Base-by-base conservation (phyloP, 169 alveolate genomes). In the Cryptosporidium parvum region DNA sequence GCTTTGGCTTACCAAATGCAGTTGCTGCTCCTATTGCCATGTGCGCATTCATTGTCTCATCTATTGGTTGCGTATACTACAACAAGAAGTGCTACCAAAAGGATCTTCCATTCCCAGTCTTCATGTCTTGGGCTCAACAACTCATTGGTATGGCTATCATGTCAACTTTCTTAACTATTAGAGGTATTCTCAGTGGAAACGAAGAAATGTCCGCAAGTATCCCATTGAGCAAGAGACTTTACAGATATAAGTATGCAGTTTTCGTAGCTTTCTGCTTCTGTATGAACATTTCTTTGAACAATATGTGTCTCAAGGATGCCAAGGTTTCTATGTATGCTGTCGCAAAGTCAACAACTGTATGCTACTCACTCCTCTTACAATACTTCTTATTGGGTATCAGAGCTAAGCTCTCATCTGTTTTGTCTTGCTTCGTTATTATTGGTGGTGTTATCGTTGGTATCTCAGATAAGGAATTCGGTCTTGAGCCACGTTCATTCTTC, bases 1-100 rank as follows among this genome's bases (percentile, higher is more conserved):
- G 89, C 33, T 80, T 61, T 80, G 89, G 89, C 18, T 44, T 80
- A 37, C 59, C 89, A 26, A 80, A 80, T 52, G 31, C 59, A 35
- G 80, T 80, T 26, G 89, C 89, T n/a, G 75, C 89, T 29, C 89
- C 89, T 42, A 80, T 80, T 80, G 89, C 89, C 56, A 80, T 80
- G 89, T 59, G 73, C 75, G 89, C 89, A 26, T 80, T 80, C 31
- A 80, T 80, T 45, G 89, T 23, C 4, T 80, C 89, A 18, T 80
- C 89, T 21, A 80, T 80, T 45, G 67, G 89, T 10, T 80, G 89
- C 35, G 89, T 80, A 45, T 80, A 80, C 62, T 80, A 45, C 75
- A 80, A 80, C 51, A 80, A 80, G 75, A 23, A 37, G 37, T 80
- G 89, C 56, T 80, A 80, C 68, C 75, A 80, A 45, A 31, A 39